Evolutionary conservation across 805 yeast species (phyloP).

Genomic region (Candida ulmi): DNA sequence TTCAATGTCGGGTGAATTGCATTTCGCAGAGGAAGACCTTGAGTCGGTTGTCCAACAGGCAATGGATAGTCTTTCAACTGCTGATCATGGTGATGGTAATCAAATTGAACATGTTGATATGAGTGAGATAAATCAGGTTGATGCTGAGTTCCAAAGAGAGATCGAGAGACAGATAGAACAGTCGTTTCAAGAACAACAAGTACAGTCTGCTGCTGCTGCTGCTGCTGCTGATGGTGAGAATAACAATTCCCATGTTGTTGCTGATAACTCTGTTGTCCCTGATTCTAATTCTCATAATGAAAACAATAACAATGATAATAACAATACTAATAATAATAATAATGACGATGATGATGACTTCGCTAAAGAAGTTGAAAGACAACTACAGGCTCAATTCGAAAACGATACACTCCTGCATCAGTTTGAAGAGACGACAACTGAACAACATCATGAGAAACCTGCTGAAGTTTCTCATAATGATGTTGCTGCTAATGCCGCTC

Average conservation of each 20-base stretch:
- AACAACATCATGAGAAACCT: no score
- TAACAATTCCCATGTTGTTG: no score
- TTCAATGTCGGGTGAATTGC: conserved; percentile 2
- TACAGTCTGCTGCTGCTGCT: conserved; percentile 1
- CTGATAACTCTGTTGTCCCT: no score
- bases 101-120: neutral
- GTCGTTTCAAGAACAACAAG: conserved; percentile 10
- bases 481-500: neutral
- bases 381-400: conserved; percentile 16
- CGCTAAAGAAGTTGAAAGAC: conserved; percentile 23
- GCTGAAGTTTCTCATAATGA: neutral
- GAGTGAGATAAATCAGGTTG: neutral
- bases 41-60: conserved; percentile 37
- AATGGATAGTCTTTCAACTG: conserved; percentile 20
- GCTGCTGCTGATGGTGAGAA: no score
- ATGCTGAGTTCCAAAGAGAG: conserved; percentile 19
- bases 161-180: conserved; percentile 20
- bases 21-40: conserved; percentile 27
- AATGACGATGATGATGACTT: conserved; percentile 20
- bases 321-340: conserved; percentile 1
- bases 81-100: neutral
- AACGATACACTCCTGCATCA: conserved; percentile 9
- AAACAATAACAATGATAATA: neutral
- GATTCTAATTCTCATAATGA: no score
- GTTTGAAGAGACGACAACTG: neutral